Percentiles rank a stretch among this genome's conserved stretches.
Evolutionary conservation across 2,329 filamentous ascomycete species (phyloP).

Genomic region (Colletotrichum shisoi): DNA sequence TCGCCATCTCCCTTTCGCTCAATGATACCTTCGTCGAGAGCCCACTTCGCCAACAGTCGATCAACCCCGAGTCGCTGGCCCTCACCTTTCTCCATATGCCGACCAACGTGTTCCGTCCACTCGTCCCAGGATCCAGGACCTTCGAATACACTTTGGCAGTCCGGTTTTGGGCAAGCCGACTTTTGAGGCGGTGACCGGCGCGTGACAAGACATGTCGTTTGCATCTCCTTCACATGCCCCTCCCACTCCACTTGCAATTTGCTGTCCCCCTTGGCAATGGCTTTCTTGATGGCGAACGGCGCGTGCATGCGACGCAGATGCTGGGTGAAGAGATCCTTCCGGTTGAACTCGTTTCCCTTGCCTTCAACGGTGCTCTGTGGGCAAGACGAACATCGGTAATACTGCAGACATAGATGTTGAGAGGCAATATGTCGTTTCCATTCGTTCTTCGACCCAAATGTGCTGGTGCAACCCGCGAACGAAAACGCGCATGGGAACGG

Average conservation of each 20-base stretch:
- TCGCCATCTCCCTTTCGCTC: slow-evolving; percentile 64
- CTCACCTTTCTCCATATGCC: slow-evolving; percentile 82
- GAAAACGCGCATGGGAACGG: slow-evolving; percentile 87
- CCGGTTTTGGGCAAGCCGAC: slow-evolving; percentile 74
- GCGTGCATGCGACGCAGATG: slow-evolving; percentile 94
- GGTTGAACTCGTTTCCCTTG: slow-evolving; percentile 79
- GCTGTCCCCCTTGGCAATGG: slow-evolving; percentile 64
- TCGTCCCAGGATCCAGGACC: slow-evolving; percentile 83
- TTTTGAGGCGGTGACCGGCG: slow-evolving; percentile 73
- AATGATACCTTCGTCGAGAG: slow-evolving; percentile 70
- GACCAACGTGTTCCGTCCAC: slow-evolving; percentile 89
- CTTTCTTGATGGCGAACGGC: slow-evolving; percentile 69
- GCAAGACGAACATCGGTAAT: slow-evolving; percentile 70
- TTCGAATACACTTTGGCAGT: slow-evolving; percentile 75
- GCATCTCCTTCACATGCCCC: slow-evolving; percentile 72
- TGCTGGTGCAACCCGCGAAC: slow-evolving; percentile 81
- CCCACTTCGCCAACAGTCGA: slow-evolving; percentile 66
- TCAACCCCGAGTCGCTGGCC: slow-evolving; percentile 66
- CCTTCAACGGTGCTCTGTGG: slow-evolving; percentile 62
- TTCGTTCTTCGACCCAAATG: slow-evolving; percentile 92
- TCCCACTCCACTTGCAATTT: slow-evolving; percentile 71
- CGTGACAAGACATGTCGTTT: slow-evolving; percentile 74
- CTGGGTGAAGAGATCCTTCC: slow-evolving; percentile 95
- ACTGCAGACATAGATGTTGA: slow-evolving; percentile 79
- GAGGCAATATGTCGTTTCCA: slow-evolving; percentile 96